Evolutionary conservation across 805 yeast species (phyloP).

Genomic region (Komagataella pseudopastoris): DNA sequence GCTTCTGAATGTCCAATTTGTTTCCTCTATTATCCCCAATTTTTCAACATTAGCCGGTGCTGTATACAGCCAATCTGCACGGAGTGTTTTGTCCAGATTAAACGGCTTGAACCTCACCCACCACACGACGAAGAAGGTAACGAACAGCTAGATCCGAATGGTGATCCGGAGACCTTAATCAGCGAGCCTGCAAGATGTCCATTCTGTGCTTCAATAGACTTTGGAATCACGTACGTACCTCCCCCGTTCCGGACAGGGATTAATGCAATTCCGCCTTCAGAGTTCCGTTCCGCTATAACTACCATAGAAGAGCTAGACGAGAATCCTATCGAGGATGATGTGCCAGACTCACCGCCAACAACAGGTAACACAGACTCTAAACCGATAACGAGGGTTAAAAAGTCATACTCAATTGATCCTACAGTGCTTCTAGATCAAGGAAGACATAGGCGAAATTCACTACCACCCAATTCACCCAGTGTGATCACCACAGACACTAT

Average conservation of each 20-base stretch:
- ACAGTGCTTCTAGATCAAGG: neutral
- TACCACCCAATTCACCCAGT: slow-evolving; percentile 53
- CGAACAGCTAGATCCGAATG: slow-evolving; percentile 8
- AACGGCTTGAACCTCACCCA: slow-evolving; percentile 83
- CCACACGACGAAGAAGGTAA: slow-evolving; percentile 56
- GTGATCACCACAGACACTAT: slow-evolving; percentile 74
- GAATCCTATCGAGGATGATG: neutral
- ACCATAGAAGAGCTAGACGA: slow-evolving; percentile 12
- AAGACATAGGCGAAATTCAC: slow-evolving; percentile 30
- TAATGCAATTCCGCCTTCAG: slow-evolving; percentile 37
- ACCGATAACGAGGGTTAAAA: neutral
- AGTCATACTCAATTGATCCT: neutral
- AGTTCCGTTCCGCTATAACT: slow-evolving; percentile 14
- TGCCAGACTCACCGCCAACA: neutral
- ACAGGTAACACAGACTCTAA: neutral
- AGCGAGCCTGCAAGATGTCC: slow-evolving; percentile 91
- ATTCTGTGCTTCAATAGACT: slow-evolving; percentile 77
- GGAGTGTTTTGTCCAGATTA: slow-evolving; percentile 94
- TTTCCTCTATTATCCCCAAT: slow-evolving; percentile 71
- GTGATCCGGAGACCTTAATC: slow-evolving; percentile 50
- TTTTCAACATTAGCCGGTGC: slow-evolving; percentile 71
- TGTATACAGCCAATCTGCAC: slow-evolving; percentile 90
- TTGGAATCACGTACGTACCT: slow-evolving; percentile 75
- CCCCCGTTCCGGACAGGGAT: slow-evolving; percentile 43
- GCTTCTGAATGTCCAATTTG: slow-evolving; percentile 91